phyloP scores from a whole-genome alignment of 2,329 filamentous ascomycete genomes.

The Colletotrichum ledebouriae region DNA sequence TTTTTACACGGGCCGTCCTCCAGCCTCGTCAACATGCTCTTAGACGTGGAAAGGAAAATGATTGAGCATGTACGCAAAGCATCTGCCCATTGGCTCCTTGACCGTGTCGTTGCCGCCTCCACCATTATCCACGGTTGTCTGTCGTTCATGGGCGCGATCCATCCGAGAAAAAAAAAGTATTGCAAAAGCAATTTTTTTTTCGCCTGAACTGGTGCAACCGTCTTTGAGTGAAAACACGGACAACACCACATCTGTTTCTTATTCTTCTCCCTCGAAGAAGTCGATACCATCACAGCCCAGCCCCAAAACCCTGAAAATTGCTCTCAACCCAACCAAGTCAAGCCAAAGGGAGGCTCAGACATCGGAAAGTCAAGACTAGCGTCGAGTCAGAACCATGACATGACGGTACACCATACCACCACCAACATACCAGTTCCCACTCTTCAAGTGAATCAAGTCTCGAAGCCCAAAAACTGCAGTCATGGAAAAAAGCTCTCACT shows the following conservation, averaged over 20 bases:
- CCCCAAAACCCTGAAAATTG: too few relatives aligned
- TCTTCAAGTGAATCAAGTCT: constrained; percentile 14
- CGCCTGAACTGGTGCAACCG: constrained; percentile 16
- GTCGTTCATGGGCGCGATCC: too few relatives aligned
- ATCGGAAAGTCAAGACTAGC: too few relatives aligned
- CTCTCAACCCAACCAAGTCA: too few relatives aligned
- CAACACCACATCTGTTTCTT: too few relatives aligned
- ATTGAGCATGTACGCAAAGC: too few relatives aligned
- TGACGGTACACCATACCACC: too few relatives aligned
- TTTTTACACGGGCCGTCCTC: neutral
- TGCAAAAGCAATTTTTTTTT: neutral
- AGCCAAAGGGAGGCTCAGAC: too few relatives aligned
- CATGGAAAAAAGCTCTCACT: neutral
- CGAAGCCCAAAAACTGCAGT: neutral
- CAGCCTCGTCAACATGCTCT: neutral
- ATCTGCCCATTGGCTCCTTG: neutral
- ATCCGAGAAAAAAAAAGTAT: neutral
- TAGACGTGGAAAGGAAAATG: too few relatives aligned
- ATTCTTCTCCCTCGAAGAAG: too few relatives aligned
- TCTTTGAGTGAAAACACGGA: neutral
- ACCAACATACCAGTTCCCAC: neutral
- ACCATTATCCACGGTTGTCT: too few relatives aligned
- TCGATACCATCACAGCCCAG: too few relatives aligned
- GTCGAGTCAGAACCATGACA: constrained; percentile 14
- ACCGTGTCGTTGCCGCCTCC: neutral